Evolutionary conservation across 2,329 filamentous ascomycete species (phyloP), one percentile per base, ranked within the genome.

Genomic region (Pseudocercospora vitis): DNA sequence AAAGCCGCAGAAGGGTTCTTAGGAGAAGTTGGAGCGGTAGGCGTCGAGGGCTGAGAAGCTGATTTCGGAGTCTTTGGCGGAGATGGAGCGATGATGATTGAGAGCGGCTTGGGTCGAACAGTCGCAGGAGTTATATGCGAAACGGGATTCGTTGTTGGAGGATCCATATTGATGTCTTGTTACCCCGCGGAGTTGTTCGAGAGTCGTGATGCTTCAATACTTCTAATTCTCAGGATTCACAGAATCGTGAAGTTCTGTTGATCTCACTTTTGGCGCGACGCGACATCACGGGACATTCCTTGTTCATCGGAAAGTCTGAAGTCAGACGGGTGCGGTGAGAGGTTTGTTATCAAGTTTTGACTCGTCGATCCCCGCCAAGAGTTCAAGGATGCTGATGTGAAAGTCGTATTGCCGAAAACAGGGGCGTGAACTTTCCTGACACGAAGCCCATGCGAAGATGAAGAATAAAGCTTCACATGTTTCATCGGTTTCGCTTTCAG

Each of bases 31-130:
- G 42, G 42, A 18, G 42, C 42, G n/a, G 14, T 31, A 19, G 42
- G 42, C 24, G 42, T 45, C 2, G 24, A 14, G 2, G 42, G 42
- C 24, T 31, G 28, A 8, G 42, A 45, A 8, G 42, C 42, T 31
- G 42, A 28, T 7, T 14, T 16, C 7, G 42, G 42, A 45, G 42
- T 7, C 29, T 31, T 45, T 14, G 42, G 42, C 12, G 24, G 23
- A 11, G 24, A n/a, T 16, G 42, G 42, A 16, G 42, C 2, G 24
- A 45, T 45, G 14, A 45, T 14, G n/a, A 45, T 45, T 12, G 42
- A 45, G 42, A 45, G 42, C 14, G 42, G n/a, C 42, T 45, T 45
- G 14, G 42, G 42, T 45, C 42, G 42, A 24, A 18, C 12, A n/a
- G 14, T n/a, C n/a, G n/a, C n/a, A n/a, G n/a, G n/a, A n/a, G n/a